Base-by-base conservation (phyloP, 1,284 basidiomycete species). In the Schizophyllum amplum region DNA sequence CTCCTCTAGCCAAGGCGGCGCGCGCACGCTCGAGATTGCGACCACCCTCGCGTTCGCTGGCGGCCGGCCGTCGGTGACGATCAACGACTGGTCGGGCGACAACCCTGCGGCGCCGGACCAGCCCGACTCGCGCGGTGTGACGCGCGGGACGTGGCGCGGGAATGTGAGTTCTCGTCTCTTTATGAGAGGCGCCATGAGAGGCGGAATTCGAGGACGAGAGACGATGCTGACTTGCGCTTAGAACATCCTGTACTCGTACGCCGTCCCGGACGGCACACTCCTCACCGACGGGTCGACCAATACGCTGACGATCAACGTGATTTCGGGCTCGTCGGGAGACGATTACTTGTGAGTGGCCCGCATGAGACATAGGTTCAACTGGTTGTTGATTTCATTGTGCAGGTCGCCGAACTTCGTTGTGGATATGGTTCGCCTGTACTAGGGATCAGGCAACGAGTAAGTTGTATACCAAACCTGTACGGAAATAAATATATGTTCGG, bases 251-350 rank as follows among this genome's bases (percentile, higher is more conserved):
- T 71, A 71, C 57, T 68, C 67, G 23, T 64, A 67, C 55, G 68
- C 59, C 63, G 69, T 71, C 50, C 70, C 68, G 69, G 57, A 65
- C 68, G 62, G 11, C 22, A 6, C 24, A 13, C 53, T 23, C 42
- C 21, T 53, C 46, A 26, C 54, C 6, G 27, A 33, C 27, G 27
- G 27, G 6, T 33, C 75, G 11, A 60, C 66, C 17, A 78, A 77
- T 60, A 75, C 72, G 25, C 73, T 77, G 56, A 60, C 63, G 6
- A 76, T 79, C 63, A 71, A 72, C 56, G 69, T 71, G 46, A 70
- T 73, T 55, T 76, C 74, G 55, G 76, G 77, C 20, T 74, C 69
- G 60, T 70, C 71, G 46, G 76, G 76, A 5, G 70, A 72, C 57
- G 61, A 15, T 15, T 78, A 73, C 68, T 67, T 78, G 55, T 33